phyloP scores from a whole-genome alignment of 148 eudicot species.

The Rhododendron simsii region DNA sequence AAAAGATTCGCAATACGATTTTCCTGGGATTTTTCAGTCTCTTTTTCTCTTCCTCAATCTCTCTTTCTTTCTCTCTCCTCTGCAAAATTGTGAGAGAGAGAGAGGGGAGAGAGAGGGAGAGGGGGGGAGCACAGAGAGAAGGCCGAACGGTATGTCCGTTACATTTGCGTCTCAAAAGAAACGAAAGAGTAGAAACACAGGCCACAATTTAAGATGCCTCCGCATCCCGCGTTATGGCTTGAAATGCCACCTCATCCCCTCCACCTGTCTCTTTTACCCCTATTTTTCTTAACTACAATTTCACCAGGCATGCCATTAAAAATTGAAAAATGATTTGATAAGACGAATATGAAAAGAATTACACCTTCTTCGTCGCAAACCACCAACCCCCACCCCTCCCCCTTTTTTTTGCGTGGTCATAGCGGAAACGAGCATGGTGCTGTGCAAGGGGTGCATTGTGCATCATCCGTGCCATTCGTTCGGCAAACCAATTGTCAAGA shows the following conservation, averaged over 20 bases:
- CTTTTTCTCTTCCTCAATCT: neutral
- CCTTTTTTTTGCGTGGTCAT: too few species aligned
- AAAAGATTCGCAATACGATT: neutral
- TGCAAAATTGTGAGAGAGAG: neutral
- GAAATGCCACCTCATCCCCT: neutral
- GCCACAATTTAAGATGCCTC: slow-evolving; percentile 13
- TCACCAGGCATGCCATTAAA: neutral
- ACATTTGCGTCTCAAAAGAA: neutral
- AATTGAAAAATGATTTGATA: neutral
- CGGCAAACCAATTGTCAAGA: too few species aligned
- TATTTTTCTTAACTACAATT: neutral
- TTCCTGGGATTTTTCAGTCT: neutral
- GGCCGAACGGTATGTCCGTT: slow-evolving; percentile 11
- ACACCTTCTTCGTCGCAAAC: neutral
- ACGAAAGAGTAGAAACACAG: neutral
- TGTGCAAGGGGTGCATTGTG: too few species aligned
- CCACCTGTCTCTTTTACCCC: neutral
- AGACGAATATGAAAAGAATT: too few species aligned
- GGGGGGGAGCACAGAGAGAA: neutral
- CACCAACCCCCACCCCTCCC: too few species aligned
- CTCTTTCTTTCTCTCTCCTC: neutral
- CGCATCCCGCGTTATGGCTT: slow-evolving; percentile 15
- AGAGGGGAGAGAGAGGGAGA: neutral
- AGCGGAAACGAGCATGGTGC: too few species aligned
- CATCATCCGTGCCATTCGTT: too few species aligned